Evolutionary conservation across 176 grass and related monocot species (phyloP).

Genomic region (Rhynchospora breviuscula): DNA sequence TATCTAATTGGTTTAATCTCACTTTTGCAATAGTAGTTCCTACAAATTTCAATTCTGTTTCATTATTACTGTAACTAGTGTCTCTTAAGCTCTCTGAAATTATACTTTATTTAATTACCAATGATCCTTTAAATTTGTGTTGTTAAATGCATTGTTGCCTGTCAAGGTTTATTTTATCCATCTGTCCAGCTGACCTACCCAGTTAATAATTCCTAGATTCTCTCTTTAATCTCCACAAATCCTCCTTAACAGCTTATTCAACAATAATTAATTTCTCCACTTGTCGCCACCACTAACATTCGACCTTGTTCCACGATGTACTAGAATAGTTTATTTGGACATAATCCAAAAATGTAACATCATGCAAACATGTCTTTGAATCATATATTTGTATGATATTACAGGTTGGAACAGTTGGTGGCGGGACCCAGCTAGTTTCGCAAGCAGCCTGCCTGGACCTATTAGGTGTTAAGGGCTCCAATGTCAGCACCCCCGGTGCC

Average conservation of each 20-base stretch:
- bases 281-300: slow-evolving; percentile 5
- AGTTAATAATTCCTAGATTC: slow-evolving; percentile 18
- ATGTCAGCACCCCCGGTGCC: slow-evolving; percentile 53
- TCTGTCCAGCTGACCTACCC: background rate
- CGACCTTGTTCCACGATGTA: slow-evolving; percentile 5
- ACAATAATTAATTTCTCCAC: background rate
- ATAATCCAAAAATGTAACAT: background rate
- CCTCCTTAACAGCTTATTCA: background rate
- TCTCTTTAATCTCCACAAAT: slow-evolving; percentile 2
- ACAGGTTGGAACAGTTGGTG: slow-evolving; percentile 94
- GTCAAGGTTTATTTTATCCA: slow-evolving; percentile 10
- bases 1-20: background rate
- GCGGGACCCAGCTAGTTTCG: slow-evolving; percentile 80
- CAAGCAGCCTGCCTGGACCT: slow-evolving; percentile 83
- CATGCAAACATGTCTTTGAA: background rate
- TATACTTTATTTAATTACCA: background rate
- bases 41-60: background rate
- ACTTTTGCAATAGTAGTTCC: background rate
- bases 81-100: background rate
- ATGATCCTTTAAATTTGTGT: background rate
- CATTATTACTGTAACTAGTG: background rate
- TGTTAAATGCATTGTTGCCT: background rate
- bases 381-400: background rate
- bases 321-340: slow-evolving; percentile 13
- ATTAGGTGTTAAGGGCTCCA: slow-evolving; percentile 71